phyloP scores from a whole-genome alignment of 139 green algal genomes.

The Desmodesmus armatus region DNA sequence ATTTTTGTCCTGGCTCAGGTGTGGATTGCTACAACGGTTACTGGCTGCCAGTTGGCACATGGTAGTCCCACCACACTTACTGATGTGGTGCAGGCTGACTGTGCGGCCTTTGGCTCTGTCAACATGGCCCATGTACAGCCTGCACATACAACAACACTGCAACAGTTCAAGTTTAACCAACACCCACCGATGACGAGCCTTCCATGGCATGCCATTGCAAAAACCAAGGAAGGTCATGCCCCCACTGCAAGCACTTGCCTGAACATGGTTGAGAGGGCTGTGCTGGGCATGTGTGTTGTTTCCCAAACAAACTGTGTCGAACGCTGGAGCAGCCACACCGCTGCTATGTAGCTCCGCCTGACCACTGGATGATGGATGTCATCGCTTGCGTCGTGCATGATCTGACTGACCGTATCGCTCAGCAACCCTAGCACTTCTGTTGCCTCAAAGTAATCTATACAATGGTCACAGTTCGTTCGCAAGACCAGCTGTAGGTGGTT shows the following conservation, averaged over 20 bases:
- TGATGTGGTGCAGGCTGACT: constrained; percentile 35
- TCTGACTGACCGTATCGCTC: not conserved
- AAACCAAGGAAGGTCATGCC: not conserved
- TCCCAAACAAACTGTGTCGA: constrained; percentile 26
- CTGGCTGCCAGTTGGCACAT: constrained; percentile 42
- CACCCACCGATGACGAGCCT: not conserved
- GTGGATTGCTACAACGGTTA: constrained; percentile 38
- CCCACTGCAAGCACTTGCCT: not conserved
- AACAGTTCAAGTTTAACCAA: not conserved
- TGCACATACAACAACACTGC: not conserved
- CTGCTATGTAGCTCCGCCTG: constrained; percentile 31
- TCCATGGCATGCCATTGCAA: not conserved
- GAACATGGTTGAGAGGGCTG: constrained; percentile 15
- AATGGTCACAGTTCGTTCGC: not conserved
- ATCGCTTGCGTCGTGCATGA: not conserved
- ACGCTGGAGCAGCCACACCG: constrained; percentile 19
- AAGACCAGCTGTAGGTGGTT: not conserved
- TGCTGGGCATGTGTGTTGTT: constrained; percentile 16
- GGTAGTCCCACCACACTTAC: constrained; percentile 38
- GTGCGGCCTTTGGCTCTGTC: not conserved
- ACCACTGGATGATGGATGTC: not conserved
- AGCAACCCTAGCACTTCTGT: not conserved
- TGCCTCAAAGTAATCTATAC: constrained; percentile 36
- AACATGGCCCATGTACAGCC: constrained; percentile 14
- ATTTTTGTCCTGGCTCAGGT: constrained; percentile 20